phyloP scores from a whole-genome alignment of 2,329 filamentous ascomycete genomes.

The Geosmithia flava region DNA sequence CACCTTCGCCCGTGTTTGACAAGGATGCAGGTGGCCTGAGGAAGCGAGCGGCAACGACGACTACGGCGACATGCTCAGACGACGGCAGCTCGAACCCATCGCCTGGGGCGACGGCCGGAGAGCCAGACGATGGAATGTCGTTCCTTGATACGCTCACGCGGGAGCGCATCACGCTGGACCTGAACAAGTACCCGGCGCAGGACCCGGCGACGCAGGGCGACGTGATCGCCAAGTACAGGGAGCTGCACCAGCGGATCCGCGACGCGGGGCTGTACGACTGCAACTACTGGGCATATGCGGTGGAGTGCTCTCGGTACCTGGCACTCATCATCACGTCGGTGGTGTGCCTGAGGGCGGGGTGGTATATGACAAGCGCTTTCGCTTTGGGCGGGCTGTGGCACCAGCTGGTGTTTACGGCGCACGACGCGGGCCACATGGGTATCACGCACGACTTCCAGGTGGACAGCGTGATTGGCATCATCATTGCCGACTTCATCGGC shows the following conservation, averaged over 20 bases:
- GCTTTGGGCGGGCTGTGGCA: conserved; percentile 85
- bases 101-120: background rate
- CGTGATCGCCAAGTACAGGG: conserved; percentile 74
- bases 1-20: conserved; percentile 39
- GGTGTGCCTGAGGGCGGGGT: conserved; percentile 45
- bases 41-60: background rate
- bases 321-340: conserved; percentile 50
- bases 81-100: background rate
- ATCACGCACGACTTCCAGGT: conserved; percentile 83
- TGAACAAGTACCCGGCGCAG: conserved; percentile 68
- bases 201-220: conserved; percentile 61
- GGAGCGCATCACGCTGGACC: conserved; percentile 63
- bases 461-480: conserved; percentile 77
- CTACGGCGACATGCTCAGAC: conserved; percentile 11
- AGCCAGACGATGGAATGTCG: conserved; percentile 36
- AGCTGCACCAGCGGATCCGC: conserved; percentile 57
- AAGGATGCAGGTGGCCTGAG: conserved; percentile 6
- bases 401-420: conserved; percentile 84
- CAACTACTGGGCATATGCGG: conserved; percentile 67
- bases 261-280: conserved; percentile 72
- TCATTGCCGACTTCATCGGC: conserved; percentile 81
- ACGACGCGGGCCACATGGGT: conserved; percentile 94
- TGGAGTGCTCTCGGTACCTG: conserved; percentile 62
- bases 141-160: conserved; percentile 63
- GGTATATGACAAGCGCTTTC: conserved; percentile 58